Conservation (phyloP, 768 basidiomycete species). For the Panaeolus cyanescens region DNA sequence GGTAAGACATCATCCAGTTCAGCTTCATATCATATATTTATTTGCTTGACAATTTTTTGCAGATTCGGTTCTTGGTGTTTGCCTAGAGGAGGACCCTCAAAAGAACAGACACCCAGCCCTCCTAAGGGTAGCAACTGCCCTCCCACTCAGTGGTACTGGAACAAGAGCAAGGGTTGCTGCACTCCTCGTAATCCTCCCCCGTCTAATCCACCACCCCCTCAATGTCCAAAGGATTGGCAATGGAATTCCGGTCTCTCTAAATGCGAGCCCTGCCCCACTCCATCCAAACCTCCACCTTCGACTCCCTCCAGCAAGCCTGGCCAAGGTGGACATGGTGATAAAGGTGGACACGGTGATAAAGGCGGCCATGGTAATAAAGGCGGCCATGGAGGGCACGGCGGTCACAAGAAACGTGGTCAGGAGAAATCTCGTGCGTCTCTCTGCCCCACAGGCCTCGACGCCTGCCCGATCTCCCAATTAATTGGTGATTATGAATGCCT, state of each 20-base stretch:
- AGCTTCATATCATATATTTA: not conserved
- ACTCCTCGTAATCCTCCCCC: conserved; percentile 46
- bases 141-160: conserved; percentile 51
- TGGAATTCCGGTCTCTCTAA: conserved; percentile 47
- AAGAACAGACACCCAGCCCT: conserved; percentile 38
- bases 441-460: conserved; percentile 56
- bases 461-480: conserved; percentile 54
- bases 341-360: conserved; percentile 4
- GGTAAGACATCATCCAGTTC: conserved; percentile 18
- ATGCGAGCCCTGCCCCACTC: conserved; percentile 37
- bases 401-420: conserved; percentile 25
- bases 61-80: conserved; percentile 45
- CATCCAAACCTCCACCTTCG: conserved; percentile 18
- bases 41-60: conserved; percentile 14
- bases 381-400: conserved; percentile 11
- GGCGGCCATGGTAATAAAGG: conserved; percentile 15
- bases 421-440: conserved; percentile 28
- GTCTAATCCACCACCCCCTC: conserved; percentile 44
- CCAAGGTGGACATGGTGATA: not conserved
- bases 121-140: conserved; percentile 50
- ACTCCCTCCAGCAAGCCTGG: conserved; percentile 36
- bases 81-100: conserved; percentile 38
- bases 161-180: conserved; percentile 48
- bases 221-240: conserved; percentile 46
- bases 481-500: conserved; percentile 61